Base-by-base conservation (phyloP, 192 early-diverging fungal genomes). In the Linnemannia exigua region DNA sequence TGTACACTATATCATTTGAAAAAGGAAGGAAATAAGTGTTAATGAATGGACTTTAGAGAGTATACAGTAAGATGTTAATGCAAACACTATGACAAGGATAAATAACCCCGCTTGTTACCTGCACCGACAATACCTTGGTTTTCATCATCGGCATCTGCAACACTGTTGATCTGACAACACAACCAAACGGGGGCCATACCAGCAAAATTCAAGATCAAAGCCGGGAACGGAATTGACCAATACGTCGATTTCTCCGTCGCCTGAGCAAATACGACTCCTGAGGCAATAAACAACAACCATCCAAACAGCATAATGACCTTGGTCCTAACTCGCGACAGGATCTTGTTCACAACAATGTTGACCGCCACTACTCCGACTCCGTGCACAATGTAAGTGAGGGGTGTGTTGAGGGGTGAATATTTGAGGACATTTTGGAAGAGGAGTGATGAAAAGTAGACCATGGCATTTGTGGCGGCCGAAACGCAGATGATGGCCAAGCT, bases 1-100 rank as follows among this genome's bases (percentile, higher is more conserved):
- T 88, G 63, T 88, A 88, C 0, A 81, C 76, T 83, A 52, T 1
- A 2, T n/a, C n/a, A n/a, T n/a, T n/a, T n/a, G n/a, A n/a, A n/a
- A n/a, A n/a, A n/a, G n/a, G n/a, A n/a, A n/a, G n/a, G 41, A 44
- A n/a, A 28, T 33, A 33, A 67, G 5, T 35, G 14, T n/a, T 67
- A 5, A 33, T 22, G 5, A 7, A 67, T 25, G 63, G n/a, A n/a
- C n/a, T n/a, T n/a, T n/a, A n/a, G n/a, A n/a, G n/a, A n/a, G n/a
- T n/a, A n/a, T n/a, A n/a, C n/a, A n/a, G n/a, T n/a, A n/a, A n/a
- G n/a, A n/a, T n/a, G n/a, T n/a, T n/a, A n/a, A n/a, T n/a, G n/a
- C 25, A 58, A 28, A 58, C 41, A 9, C 41, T 9, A 44, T 44
- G 41, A 9, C 9, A 44, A n/a, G n/a, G n/a, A 38, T 0, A 41